Evolutionary conservation across 1,284 basidiomycete species (phyloP), one percentile per base, ranked within the genome.

Genomic region (Apiotrichum montevideense): DNA sequence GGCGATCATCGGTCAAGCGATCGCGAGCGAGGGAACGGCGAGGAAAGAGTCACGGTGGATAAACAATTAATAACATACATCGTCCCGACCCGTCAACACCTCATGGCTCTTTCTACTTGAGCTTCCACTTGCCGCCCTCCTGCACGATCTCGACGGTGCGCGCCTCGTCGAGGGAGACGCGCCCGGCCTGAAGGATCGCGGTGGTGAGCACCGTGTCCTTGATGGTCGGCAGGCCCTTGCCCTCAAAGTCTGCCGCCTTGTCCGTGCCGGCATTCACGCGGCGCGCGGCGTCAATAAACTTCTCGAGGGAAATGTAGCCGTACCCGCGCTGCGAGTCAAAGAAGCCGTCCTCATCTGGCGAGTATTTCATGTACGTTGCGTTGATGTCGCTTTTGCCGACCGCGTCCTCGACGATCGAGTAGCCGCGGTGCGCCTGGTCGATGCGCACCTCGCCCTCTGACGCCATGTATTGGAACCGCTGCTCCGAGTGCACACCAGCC

Each of bases 391-490:
- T 33, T 78, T 90, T 92, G 51, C 90, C 88, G 14, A 82, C 81
- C 43, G 70, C 71, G 49, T 90, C 88, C 71, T 94, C 91, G 50
- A 85, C 79, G 44, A 91, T 83, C 70, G 88, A 88, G 79, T 95
- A 95, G 6, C 92, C 92, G 68, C 91, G 85, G 72, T 91, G 88
- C 33, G 91, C 90, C 76, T 95, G 92, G 80, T 95, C 90, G 66
- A 95, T 87, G 51, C 82, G 84, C 69, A 94, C 88, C 67, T 95
- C 92, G 35, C 92, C 92, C 82, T 89, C 91, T 77, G 88, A 86
- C 42, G 83, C 90, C 88, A 93, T 90, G 77, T 93, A 93, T 76
- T 93, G 92, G 87, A 90, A 95, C 69, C 89, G 84, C 73, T 96
- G 92, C 54, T 88, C 87, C 9, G 87, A 87, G 75, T 95, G 92